Conservation (phyloP, 495 filamentous ascomycete genomes). For the Extremus antarcticus region DNA sequence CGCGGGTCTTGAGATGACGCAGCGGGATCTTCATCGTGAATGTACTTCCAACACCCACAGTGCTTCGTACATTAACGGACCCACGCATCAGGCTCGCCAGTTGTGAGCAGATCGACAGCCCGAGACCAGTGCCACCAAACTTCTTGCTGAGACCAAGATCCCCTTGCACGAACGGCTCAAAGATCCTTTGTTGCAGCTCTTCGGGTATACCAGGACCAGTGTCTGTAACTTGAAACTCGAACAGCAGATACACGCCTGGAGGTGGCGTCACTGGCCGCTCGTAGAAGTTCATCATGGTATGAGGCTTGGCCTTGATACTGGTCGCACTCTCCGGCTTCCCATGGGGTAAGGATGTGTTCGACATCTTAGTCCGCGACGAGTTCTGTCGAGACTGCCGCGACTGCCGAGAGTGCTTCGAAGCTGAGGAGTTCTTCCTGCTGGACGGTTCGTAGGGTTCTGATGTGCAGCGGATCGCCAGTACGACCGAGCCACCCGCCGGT, state of each 20-base stretch:
- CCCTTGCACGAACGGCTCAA: constrained; percentile 90
- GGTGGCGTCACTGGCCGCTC: constrained; percentile 51
- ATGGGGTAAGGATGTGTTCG: constrained; percentile 11
- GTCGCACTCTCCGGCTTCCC: too few relatives aligned
- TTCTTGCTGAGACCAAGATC: constrained; percentile 82
- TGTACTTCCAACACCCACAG: constrained; percentile 61
- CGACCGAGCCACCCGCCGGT: constrained; percentile 60
- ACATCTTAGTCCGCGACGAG: constrained; percentile 8
- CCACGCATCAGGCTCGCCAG: constrained; percentile 76
- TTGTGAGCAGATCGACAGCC: constrained; percentile 79
- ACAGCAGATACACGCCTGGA: constrained; percentile 50
- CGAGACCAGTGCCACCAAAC: constrained; percentile 83
- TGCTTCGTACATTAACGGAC: constrained; percentile 58
- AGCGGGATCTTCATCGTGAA: constrained; percentile 80
- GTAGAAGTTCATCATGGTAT: constrained; percentile 37
- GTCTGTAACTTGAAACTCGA: constrained; percentile 83
- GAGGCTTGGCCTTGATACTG: constrained; percentile 33
- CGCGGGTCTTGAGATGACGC: constrained; percentile 57
- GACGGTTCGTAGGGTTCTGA: constrained; percentile 8
- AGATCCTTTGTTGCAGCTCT: constrained; percentile 64
- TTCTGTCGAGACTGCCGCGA: constrained; percentile 22
- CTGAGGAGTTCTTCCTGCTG: constrained; percentile 7
- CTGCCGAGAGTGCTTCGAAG: constrained; percentile 24
- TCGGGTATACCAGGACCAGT: constrained; percentile 83
- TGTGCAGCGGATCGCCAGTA: constrained; percentile 58